Evolutionary conservation across 768 basidiomycete genomes (phyloP), one percentile per base, ranked within the genome.

Genomic region (Russula olivacea): DNA sequence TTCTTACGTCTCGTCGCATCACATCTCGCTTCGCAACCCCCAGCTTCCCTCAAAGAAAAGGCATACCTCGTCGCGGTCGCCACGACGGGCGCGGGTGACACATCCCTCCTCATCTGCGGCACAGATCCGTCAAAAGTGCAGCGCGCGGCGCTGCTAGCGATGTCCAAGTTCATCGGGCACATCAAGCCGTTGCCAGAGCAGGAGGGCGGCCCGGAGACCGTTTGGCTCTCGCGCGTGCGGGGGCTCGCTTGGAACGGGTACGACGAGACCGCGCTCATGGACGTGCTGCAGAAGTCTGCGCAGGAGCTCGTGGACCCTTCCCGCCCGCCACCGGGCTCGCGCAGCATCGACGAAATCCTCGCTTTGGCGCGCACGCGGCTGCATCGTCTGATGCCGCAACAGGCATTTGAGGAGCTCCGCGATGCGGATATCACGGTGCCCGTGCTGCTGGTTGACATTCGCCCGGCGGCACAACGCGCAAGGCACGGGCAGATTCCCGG

Each of bases 361-460:
- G 72, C 73, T 0, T 77, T 80, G 19, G 83, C 84, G 0, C 83
- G 89, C 4, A 79, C 87, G 0, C 80, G 81, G 36, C 77, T 91
- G 2, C 81, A 88, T 61, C 81, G 90, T 7, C 73, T 91, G 58
- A 80, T 81, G 0, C 81, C 88, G 0, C 70, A 68, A 19, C 77
- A 87, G 66, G 88, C 89, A 0, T 82, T 79, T 70, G 77, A 79
- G 1, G 83, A 88, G 68, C 78, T 90, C 7, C 77, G 79, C 34
- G 73, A 74, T 51, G 30, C 66, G 4, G 74, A 77, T 30, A 76
- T 81, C 43, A 78, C 76, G 4, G 83, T 82, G 45, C 88, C 89
- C 1, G 85, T 84, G 1, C 80, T 91, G 59, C 77, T 92, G 47
- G 89, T 92, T 8, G 90, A 91, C 71, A 90, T 91, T 56, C 84